These are phyloP conservation scores for Aspergillus vadensis DNA, from an alignment of 2,329 filamentous ascomycete genomes.

Conservation along the genomic window DNA sequence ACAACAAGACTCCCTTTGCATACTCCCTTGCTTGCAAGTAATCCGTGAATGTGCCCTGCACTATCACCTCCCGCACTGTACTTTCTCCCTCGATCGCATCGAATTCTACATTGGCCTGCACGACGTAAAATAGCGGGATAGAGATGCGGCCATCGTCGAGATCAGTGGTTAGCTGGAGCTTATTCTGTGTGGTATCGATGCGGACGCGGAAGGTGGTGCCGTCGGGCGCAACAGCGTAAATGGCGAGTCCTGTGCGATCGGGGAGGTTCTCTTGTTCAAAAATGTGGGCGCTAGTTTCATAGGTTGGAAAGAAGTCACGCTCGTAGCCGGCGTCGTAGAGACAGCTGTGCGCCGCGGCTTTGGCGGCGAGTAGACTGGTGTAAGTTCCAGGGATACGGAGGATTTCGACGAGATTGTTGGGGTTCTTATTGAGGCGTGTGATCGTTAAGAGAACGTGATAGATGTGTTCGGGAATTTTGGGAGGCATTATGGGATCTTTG, in stretches of 20 bases:
- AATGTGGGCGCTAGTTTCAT: conserved; percentile 22
- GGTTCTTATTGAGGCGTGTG: conserved; percentile 26
- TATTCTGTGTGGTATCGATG: conserved; percentile 27
- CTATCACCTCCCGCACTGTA: conserved; percentile 20
- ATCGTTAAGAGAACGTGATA: conserved; percentile 31
- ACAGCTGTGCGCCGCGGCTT: conserved; percentile 28
- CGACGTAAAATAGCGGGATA: conserved; percentile 30
- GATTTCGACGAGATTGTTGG: conserved; percentile 28
- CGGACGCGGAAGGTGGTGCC: conserved; percentile 30
- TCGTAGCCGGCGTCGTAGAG: conserved; percentile 35
- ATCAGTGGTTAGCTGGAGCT: conserved; percentile 13
- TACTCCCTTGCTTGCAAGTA: conserved; percentile 29
- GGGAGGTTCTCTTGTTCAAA: conserved; percentile 16
- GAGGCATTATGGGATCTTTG: not conserved
- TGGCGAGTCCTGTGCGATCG: conserved; percentile 20
- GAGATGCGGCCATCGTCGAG: conserved; percentile 27
- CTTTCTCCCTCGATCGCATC: conserved; percentile 20
- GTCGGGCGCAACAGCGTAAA: conserved; percentile 27
- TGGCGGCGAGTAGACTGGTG: conserved; percentile 25
- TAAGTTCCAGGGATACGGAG: conserved; percentile 31
- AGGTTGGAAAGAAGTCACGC: conserved; percentile 30
- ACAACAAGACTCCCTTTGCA: conserved; percentile 25
- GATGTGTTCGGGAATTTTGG: conserved; percentile 15
- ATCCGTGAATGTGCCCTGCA: conserved; percentile 26
- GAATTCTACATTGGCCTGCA: conserved; percentile 28